A percentile compares a stretch with the other conserved stretches of the same genome.
phyloP scores from a whole-genome alignment of 352 stramenopile species.

The Phytophthora boehmeriae region DNA sequence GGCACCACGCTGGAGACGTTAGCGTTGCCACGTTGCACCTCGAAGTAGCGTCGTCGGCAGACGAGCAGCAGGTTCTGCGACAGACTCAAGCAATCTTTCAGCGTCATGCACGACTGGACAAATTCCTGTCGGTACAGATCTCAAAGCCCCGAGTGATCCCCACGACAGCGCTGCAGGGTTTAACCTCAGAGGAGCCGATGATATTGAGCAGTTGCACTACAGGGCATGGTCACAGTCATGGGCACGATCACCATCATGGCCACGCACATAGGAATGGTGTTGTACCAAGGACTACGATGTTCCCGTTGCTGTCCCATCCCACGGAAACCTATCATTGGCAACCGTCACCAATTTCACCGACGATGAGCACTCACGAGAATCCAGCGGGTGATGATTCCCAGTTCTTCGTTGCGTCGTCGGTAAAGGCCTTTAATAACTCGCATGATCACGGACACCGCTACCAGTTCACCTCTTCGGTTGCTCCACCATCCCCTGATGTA shows the following conservation, averaged over 20 bases:
- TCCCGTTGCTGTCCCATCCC: slow-evolving; percentile 21
- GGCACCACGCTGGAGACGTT: slow-evolving; percentile 69
- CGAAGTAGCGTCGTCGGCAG: slow-evolving; percentile 46
- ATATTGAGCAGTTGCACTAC: slow-evolving; percentile 23
- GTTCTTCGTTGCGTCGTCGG: slow-evolving; percentile 11
- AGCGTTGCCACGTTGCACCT: slow-evolving; percentile 68
- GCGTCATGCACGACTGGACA: slow-evolving; percentile 42
- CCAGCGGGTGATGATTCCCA: slow-evolving; percentile 58
- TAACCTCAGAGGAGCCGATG: slow-evolving; percentile 9
- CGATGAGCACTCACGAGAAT: slow-evolving; percentile 74
- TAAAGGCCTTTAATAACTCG: slow-evolving; percentile 13
- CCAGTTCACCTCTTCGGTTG: slow-evolving; percentile 5
- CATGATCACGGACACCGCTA: slow-evolving; percentile 18
- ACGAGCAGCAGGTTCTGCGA: slow-evolving; percentile 62
- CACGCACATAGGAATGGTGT: slow-evolving; percentile 30
- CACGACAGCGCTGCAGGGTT: slow-evolving; percentile 5
- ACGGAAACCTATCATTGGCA: slow-evolving; percentile 26
- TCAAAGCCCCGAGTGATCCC: slow-evolving; percentile 44
- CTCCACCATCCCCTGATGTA: slow-evolving; percentile 7
- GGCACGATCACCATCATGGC: slow-evolving; percentile 25
- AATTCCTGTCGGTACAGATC: slow-evolving; percentile 71
- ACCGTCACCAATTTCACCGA: slow-evolving; percentile 14
- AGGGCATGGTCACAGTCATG: slow-evolving; percentile 19
- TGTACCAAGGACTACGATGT: slow-evolving; percentile 8
- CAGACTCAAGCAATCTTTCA: slow-evolving; percentile 56